Evolutionary conservation across 208 protist species (phyloP).

Genomic region (Tritrichomonas musculus): DNA sequence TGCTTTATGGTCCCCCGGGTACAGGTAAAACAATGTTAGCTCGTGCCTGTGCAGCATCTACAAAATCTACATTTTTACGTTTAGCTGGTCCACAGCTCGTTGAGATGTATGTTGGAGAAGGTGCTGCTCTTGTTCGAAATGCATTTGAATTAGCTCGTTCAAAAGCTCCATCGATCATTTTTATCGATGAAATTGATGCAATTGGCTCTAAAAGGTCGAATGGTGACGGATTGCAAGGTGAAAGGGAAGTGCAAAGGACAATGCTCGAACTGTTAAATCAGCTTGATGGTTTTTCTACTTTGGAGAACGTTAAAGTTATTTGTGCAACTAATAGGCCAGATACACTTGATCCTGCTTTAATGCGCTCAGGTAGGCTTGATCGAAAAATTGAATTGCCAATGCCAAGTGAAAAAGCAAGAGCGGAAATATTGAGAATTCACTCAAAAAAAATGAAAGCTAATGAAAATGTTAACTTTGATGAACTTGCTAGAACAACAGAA

Average conservation of each 20-base stretch:
- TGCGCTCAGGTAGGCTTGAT: slow-evolving; percentile 97
- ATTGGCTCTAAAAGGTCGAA: slow-evolving; percentile 92
- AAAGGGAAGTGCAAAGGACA: slow-evolving; percentile 79
- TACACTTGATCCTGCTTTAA: slow-evolving; percentile 98
- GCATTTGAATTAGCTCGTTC: slow-evolving; percentile 98
- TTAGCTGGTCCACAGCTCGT: slow-evolving; percentile 98
- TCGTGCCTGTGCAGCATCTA: slow-evolving; percentile 95
- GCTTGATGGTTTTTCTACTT: slow-evolving; percentile 94
- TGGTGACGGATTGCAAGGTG: slow-evolving; percentile 77
- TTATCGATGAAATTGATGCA: slow-evolving; percentile 99
- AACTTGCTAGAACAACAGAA: slow-evolving; percentile 91
- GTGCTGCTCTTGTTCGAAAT: slow-evolving; percentile 96
- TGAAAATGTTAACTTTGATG: slow-evolving; percentile 92
- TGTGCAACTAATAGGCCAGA: slow-evolving; percentile 77
- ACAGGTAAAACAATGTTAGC: slow-evolving; percentile 94
- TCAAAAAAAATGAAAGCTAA: slow-evolving; percentile 91
- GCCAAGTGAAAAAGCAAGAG: slow-evolving; percentile 92
- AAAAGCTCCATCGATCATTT: slow-evolving; percentile 98
- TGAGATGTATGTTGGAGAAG: slow-evolving; percentile 93
- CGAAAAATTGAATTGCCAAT: slow-evolving; percentile 87
- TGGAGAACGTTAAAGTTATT: slow-evolving; percentile 97
- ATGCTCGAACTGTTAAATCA: slow-evolving; percentile 99
- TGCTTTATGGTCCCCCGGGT: slow-evolving; percentile 90
- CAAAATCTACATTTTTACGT: slow-evolving; percentile 96
- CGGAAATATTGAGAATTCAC: slow-evolving; percentile 97